Evolutionary conservation across 768 basidiomycete species (phyloP), one percentile per base, ranked within the genome.

Genomic region (Russula foetens): DNA sequence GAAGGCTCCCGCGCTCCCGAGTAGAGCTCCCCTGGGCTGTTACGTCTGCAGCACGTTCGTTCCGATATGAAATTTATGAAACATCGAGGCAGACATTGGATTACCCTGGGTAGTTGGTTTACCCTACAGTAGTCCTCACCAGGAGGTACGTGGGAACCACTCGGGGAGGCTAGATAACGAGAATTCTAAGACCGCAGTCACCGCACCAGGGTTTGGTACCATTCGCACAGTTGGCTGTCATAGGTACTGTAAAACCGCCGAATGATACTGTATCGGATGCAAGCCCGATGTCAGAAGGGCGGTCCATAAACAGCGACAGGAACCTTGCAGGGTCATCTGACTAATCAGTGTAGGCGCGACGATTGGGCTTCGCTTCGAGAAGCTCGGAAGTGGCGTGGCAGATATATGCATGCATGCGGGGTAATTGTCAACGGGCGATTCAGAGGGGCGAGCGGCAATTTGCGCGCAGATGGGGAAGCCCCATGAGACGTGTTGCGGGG

Each of bases 381-480:
- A 58, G 51, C 44, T 62, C 61, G 55, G 61, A 43, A 58, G 56
- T 58, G 23, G 61, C 56, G 61, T 53, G 61, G 56, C 51, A 62
- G n/a, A n/a, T n/a, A n/a, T n/a, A n/a, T 21, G 44, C 35, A 28
- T 43, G 61, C 23, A 53, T 47, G 61, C 56, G 61, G 61, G 61
- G 61, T 62, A 62, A 62, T 51, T 53, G 56, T 62, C 44, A 35
- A 53, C 17, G 38, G n/a, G 21, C 41, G 21, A 21, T 19, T 49
- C 35, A 59, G 38, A 45, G 53, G 59, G 53, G 52, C 46, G 31
- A 39, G 29, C 50, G 60, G 60, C 56, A 62, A 58, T 31, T 53
- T 14, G 56, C 50, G 56, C 50, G 55, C 45, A 39, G 23, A 55
- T 57, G 46, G 45, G 55, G 55, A 48, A 38, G 29, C 46, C 53